Percentiles rank a stretch among this genome's conserved stretches.
Conservation (phyloP, 345 rosid species). For the Populus tremula region DNA sequence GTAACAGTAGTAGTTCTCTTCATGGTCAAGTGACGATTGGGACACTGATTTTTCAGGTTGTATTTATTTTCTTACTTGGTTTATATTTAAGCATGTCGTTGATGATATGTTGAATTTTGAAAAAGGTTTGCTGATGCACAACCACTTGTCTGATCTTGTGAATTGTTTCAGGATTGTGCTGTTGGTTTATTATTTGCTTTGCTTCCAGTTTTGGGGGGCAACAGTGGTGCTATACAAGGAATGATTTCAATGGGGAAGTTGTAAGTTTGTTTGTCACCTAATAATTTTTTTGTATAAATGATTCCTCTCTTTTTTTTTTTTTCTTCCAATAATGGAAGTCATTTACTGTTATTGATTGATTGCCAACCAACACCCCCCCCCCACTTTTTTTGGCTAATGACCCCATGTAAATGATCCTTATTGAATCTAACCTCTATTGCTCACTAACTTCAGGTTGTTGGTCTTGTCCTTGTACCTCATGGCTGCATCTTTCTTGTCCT, state of each 20-base stretch:
- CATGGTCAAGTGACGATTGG: conserved; percentile 99
- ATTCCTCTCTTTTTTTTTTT: background rate
- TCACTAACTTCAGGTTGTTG: conserved; percentile 56
- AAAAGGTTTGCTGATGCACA: conserved; percentile 5
- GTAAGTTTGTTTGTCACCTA: conserved; percentile 46
- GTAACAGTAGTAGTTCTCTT: conserved; percentile 63
- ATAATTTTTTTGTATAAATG: background rate
- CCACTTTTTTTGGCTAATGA: background rate
- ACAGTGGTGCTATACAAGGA: conserved; percentile 79
- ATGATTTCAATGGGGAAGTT: conserved; percentile 89
- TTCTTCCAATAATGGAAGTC: background rate
- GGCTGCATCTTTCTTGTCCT: conserved; percentile 72
- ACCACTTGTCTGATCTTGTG: conserved; percentile 18
- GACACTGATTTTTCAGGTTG: conserved; percentile 95
- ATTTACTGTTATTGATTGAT: background rate
- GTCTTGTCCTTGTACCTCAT: conserved; percentile 72
- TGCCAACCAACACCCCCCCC: background rate
- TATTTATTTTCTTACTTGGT: background rate
- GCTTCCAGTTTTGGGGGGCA: conserved; percentile 97
- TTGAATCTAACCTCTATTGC: background rate
- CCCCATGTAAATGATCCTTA: background rate
- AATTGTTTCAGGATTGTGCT: conserved; percentile 76
- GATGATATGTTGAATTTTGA: conserved; percentile 11
- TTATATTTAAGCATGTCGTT: conserved; percentile 3
- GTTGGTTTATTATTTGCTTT: conserved; percentile 91